Percentiles rank a stretch among this genome's conserved stretches.
Conservation (phyloP, 306 rosid genomes). For the Casuarina cunninghamiana region DNA sequence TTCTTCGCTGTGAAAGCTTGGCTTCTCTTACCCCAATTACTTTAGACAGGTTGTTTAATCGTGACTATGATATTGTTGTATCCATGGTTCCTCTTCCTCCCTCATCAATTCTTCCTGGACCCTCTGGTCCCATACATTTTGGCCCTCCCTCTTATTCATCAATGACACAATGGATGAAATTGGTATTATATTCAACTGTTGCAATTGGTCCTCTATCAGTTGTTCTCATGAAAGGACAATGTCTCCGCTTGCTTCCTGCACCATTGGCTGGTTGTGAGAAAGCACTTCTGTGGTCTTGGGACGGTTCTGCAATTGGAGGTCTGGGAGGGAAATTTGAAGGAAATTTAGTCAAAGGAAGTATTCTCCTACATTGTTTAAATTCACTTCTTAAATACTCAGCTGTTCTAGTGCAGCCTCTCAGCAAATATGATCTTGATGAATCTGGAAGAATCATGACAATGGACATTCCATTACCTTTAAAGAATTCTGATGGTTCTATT, state of each 20-base stretch:
- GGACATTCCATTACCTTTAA: constrained; percentile 90
- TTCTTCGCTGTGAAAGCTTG: constrained; percentile 95
- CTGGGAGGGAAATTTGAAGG: constrained; percentile 89
- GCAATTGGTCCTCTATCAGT: constrained; percentile 85
- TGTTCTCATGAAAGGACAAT: constrained; percentile 95
- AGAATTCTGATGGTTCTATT: constrained; percentile 75
- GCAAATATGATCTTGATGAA: constrained; percentile 68
- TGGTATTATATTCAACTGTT: constrained; percentile 78
- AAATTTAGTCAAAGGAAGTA: constrained; percentile 71
- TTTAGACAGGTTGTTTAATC: constrained; percentile 76
- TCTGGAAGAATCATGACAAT: constrained; percentile 66
- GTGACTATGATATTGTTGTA: constrained; percentile 91
- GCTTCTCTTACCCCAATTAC: constrained; percentile 91
- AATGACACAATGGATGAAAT: constrained; percentile 97
- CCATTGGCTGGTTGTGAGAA: constrained; percentile 94
- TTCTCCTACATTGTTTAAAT: constrained; percentile 89
- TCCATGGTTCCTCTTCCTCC: constrained; percentile 92
- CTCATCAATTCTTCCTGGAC: constrained; percentile 84
- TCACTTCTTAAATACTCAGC: constrained; percentile 86
- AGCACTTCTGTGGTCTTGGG: constrained; percentile 98
- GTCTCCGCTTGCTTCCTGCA: constrained; percentile 89
- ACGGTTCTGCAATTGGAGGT: constrained; percentile 78
- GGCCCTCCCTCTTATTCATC: constrained; percentile 94
- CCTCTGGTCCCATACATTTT: constrained; percentile 82
- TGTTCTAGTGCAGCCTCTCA: constrained; percentile 85